Evolutionary conservation across 805 yeast genomes (phyloP).

Genomic region (Suhomyces canberraensis): DNA sequence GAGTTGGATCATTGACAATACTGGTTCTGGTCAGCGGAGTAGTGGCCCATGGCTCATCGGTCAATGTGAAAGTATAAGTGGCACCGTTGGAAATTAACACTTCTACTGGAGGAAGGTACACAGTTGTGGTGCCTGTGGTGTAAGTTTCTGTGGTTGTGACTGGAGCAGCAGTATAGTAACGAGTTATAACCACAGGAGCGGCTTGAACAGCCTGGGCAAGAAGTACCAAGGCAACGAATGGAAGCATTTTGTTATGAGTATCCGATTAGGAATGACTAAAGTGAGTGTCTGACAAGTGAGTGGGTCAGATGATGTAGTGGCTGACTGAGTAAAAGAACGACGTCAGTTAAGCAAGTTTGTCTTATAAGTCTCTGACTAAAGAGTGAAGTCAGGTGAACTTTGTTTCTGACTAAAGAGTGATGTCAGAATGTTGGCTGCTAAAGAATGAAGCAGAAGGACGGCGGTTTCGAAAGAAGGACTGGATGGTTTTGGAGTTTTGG

Average conservation of each 20-base stretch:
- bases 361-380: no score
- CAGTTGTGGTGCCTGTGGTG: constrained; percentile 48
- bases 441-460: no score
- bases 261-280: no score
- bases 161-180: constrained; percentile 54
- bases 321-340: no score
- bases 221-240: constrained; percentile 5
- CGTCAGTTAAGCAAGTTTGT: no score
- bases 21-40: constrained; percentile 35
- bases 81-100: constrained; percentile 50
- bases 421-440: no score
- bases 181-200: constrained; percentile 44
- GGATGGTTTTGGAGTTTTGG: no score
- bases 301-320: no score
- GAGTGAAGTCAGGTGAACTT: no score
- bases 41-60: constrained; percentile 27
- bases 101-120: constrained; percentile 51
- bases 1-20: constrained; percentile 13
- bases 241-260: neutral
- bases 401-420: no score
- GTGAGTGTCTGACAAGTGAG: neutral
- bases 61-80: constrained; percentile 47
- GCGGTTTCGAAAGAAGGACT: no score
- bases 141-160: constrained; percentile 43
- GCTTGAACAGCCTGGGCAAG: constrained; percentile 23